Conservation (phyloP, 2,329 filamentous ascomycete genomes). For the Coniochaeta prunicola region DNA sequence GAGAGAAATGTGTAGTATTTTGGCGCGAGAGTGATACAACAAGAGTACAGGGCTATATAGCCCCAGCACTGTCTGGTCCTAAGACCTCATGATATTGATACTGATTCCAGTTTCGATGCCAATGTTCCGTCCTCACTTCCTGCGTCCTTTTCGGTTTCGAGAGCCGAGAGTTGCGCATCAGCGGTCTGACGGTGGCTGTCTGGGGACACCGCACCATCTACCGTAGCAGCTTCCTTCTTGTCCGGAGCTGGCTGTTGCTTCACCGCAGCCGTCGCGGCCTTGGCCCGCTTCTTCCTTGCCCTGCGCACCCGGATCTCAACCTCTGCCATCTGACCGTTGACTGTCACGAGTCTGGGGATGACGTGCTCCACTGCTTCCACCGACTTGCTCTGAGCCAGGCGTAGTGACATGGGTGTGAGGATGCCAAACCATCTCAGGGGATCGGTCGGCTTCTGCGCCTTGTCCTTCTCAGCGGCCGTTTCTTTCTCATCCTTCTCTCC, state of each 20-base stretch:
- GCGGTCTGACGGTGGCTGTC: not conserved
- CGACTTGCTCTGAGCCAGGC: slow-evolving; percentile 53
- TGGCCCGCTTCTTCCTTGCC: slow-evolving; percentile 46
- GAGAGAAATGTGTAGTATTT: not conserved
- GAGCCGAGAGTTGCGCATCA: not conserved
- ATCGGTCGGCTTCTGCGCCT: slow-evolving; percentile 28
- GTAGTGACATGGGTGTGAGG: slow-evolving; percentile 43
- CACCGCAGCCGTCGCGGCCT: slow-evolving; percentile 30
- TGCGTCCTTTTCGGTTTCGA: not conserved
- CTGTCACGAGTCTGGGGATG: slow-evolving; percentile 47
- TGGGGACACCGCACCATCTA: not conserved
- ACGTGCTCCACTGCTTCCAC: slow-evolving; percentile 47
- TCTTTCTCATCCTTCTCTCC: slow-evolving; percentile 1
- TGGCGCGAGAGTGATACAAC: not conserved
- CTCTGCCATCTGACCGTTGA: slow-evolving; percentile 54
- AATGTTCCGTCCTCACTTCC: not conserved
- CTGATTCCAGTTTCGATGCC: not conserved
- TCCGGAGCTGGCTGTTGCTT: slow-evolving; percentile 15
- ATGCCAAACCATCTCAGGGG: slow-evolving; percentile 54
- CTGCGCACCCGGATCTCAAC: slow-evolving; percentile 64
- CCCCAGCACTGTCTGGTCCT: not conserved
- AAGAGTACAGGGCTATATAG: not conserved
- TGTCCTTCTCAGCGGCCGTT: slow-evolving; percentile 6
- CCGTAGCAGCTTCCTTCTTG: not conserved
- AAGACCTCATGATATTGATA: not conserved